These are phyloP conservation scores for Canariomyces notabilis DNA, from an alignment of 2,329 filamentous ascomycete genomes.

Conservation along the genomic window DNA sequence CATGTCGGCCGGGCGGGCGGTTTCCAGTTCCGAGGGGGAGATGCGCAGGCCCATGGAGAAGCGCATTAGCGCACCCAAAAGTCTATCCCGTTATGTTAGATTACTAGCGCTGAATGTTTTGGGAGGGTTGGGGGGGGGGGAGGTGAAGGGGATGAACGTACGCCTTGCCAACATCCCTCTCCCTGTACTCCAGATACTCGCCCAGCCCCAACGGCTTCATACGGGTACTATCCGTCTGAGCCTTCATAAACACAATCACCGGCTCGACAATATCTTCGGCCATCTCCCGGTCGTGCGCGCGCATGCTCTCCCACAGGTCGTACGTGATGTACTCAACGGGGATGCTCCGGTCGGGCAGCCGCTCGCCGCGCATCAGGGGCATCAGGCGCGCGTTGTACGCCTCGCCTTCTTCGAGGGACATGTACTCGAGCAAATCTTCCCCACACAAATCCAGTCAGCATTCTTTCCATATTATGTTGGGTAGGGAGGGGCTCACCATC, in stretches of 20 bases:
- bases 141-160: slow-evolving; percentile 22
- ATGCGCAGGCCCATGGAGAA: slow-evolving; percentile 33
- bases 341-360: slow-evolving; percentile 28
- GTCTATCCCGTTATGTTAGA: slow-evolving; percentile 16
- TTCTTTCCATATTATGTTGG: background rate
- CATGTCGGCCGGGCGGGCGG: slow-evolving; percentile 27
- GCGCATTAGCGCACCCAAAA: slow-evolving; percentile 34
- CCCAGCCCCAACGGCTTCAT: slow-evolving; percentile 27
- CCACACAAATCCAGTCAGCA: too few relatives aligned
- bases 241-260: slow-evolving; percentile 36
- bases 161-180: slow-evolving; percentile 37
- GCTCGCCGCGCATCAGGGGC: slow-evolving; percentile 30
- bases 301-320: slow-evolving; percentile 38
- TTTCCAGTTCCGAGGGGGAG: slow-evolving; percentile 24
- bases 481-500: slow-evolving; percentile 32
- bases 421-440: slow-evolving; percentile 40
- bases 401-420: slow-evolving; percentile 36
- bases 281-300: slow-evolving; percentile 30
- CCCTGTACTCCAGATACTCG: slow-evolving; percentile 35
- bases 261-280: slow-evolving; percentile 36
- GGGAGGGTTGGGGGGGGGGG: background rate
- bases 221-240: slow-evolving; percentile 34
- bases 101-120: background rate
- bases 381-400: slow-evolving; percentile 36
- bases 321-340: slow-evolving; percentile 36